Evolutionary conservation across 2,329 filamentous ascomycete genomes (phyloP), one percentile per base, ranked within the genome.

Genomic region (Hymenoscyphus fraxineus): DNA sequence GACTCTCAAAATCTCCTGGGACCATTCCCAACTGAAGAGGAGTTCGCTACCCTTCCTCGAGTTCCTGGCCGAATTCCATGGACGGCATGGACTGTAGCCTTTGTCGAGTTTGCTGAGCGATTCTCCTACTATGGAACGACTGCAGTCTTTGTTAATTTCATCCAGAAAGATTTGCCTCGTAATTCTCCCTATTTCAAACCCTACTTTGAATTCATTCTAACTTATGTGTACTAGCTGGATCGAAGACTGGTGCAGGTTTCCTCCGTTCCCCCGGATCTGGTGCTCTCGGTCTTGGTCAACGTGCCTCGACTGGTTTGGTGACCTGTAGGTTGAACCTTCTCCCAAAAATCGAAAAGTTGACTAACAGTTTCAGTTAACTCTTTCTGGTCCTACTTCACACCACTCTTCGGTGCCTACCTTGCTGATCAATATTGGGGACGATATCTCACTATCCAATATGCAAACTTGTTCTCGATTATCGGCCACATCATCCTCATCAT

Each of bases 121-220:
- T 88, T 88, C 72, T 83, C 83, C 4, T 88, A 86, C 78, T 88
- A 88, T 71, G 86, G 86, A 58, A 85, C 83, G 4, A 85, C 82
- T 13, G 81, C 82, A 60, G 80, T 88, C 40, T 88, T 81, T 68
- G 77, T 79, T 73, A 82, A 82, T 66, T 83, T 80, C 72, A 79
- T 82, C 65, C 80, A 83, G 65, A 77, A 80, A 59, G 77, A 76
- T 22, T 74, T 82, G 27, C 80, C 80, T 0, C 63, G 27, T 27
- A 27, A 27, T 27, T 27, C 27, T 27, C 27, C 27, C 27, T 27
- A 27, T 3, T 27, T 3, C n/a, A n/a, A n/a, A n/a, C 27, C 27
- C 27, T 27, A 27, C 27, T 3, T 27, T 27, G n/a, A 27, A 27
- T 27, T 27, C 27, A 27, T 27, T 27, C 27, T 27, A 27, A 27